Percentiles rank a stretch among this genome's conserved stretches.
phyloP scores from a whole-genome alignment of 2,329 filamentous ascomycete genomes.

The Botryotinia calthae region DNA sequence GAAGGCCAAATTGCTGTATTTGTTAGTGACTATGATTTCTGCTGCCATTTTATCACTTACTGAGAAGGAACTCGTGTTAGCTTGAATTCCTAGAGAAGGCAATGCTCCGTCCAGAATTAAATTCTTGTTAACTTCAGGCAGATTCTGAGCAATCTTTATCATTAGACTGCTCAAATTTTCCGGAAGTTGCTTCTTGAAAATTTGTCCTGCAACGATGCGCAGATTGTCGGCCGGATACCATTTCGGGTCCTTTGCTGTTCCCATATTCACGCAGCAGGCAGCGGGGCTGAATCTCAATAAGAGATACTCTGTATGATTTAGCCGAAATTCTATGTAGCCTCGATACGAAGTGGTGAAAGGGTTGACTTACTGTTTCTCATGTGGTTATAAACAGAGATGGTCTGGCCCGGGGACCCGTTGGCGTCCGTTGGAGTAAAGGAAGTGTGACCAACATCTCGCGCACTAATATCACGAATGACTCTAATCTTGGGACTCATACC shows the following conservation, averaged over 20 bases:
- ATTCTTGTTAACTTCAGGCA: neutral
- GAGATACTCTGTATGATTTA: neutral
- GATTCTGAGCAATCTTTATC: neutral
- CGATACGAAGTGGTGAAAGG: too few relatives aligned
- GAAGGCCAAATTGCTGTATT: neutral
- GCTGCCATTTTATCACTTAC: neutral
- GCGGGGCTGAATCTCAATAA: neutral
- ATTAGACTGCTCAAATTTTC: neutral
- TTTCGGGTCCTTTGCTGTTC: neutral
- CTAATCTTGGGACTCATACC: neutral
- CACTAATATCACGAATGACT: neutral
- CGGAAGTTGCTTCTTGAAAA: neutral
- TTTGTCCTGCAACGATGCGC: neutral
- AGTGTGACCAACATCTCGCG: too few relatives aligned
- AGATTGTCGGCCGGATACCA: neutral
- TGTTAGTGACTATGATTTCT: neutral
- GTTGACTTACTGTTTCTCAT: neutral
- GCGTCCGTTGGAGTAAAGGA: neutral
- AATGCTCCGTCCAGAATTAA: neutral
- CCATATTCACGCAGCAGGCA: slow-evolving; percentile 2
- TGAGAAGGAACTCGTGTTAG: neutral
- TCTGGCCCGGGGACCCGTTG: neutral
- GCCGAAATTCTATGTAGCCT: neutral
- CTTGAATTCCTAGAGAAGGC: neutral
- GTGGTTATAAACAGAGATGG: neutral